These are phyloP conservation scores for Rhizoclosmatium globosum DNA, from an alignment of 192 early-diverging fungal genomes.

Conservation along the genomic window DNA sequence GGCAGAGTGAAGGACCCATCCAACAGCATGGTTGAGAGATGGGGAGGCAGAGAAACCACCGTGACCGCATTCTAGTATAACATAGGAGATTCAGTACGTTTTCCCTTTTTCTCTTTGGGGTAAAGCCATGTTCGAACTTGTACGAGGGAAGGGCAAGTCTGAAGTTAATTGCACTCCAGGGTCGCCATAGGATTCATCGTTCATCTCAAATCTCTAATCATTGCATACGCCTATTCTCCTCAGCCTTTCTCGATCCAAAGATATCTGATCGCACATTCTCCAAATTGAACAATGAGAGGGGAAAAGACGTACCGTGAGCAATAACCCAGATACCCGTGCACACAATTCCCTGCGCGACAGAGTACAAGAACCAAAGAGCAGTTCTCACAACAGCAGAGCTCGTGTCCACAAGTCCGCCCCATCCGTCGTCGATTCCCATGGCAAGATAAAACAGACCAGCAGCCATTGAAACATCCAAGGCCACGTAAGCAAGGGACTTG, in stretches of 20 bases:
- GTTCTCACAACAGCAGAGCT: not conserved
- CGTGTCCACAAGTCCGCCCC: conserved; percentile 9
- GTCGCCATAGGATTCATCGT: too few species aligned
- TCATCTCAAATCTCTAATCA: too few species aligned
- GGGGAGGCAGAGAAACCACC: conserved; percentile 85
- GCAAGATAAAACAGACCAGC: conserved; percentile 73
- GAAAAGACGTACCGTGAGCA: conserved; percentile 46
- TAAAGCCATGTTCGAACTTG: too few species aligned
- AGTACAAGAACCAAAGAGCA: conserved; percentile 80
- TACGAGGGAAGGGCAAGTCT: too few species aligned
- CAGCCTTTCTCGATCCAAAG: conserved; percentile 41
- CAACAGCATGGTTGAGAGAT: conserved; percentile 85
- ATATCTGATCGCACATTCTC: not conserved
- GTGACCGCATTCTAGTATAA: conserved; percentile 87
- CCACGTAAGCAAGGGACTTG: conserved; percentile 79
- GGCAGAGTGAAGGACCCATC: conserved; percentile 87
- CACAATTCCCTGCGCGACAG: conserved; percentile 84
- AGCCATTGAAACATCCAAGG: conserved; percentile 77
- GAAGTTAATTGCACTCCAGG: too few species aligned
- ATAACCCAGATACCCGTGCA: conserved; percentile 87
- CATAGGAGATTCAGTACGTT: not conserved
- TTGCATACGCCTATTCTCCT: not conserved
- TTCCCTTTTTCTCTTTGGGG: not conserved
- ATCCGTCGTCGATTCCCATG: conserved; percentile 42
- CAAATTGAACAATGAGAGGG: not conserved